Base-by-base conservation (phyloP, 148 eudicot species). In the Suaeda aralocaspica region DNA sequence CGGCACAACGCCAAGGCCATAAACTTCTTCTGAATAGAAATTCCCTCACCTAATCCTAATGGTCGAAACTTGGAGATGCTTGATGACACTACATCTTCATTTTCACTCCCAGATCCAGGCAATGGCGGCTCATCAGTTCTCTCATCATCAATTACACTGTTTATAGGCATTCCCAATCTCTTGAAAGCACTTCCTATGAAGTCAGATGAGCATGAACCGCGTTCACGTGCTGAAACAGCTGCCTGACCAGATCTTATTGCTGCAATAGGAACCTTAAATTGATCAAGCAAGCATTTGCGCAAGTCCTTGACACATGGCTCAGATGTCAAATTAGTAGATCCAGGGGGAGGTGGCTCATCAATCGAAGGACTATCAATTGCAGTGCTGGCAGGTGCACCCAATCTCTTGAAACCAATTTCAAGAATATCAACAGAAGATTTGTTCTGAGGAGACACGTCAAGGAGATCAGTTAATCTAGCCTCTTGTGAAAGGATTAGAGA, bases 1-100 rank as follows among this genome's bases (percentile, higher is more conserved):
- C 91, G 85, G 71, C 80, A 82, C 66, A 84, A 78, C 58, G 95
- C 86, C 82, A 86, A 74, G 57, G 69, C 74, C 48, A 80, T 77
- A 69, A 79, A 70, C 45, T 76, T 76, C 55, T 68, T 70, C 26
- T 77, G 64, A 76, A 74, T 81, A 16, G 76, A 45, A 55, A 55
- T 41, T 61, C 64, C 28, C 69, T 72, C 78, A 48, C 72, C 78
- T 36, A 79, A 71, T 18, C 72, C 74, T 46, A 68, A 69, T 45
- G 69, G 79, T 58, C 66, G 78, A 49, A 84, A 48, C 59, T 79
- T 80, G 59, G 42, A 64, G 18, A 18, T 41, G 57, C 62, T 71
- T 59, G 77, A 74, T 21, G 72, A 72, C 80, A 75, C 63, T 50
- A 73, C 51, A 46, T 49, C 49, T 59, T 71, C 66, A 21, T 59